Conservation (phyloP, 768 basidiomycete genomes). For the Tephrocybe sp. region DNA sequence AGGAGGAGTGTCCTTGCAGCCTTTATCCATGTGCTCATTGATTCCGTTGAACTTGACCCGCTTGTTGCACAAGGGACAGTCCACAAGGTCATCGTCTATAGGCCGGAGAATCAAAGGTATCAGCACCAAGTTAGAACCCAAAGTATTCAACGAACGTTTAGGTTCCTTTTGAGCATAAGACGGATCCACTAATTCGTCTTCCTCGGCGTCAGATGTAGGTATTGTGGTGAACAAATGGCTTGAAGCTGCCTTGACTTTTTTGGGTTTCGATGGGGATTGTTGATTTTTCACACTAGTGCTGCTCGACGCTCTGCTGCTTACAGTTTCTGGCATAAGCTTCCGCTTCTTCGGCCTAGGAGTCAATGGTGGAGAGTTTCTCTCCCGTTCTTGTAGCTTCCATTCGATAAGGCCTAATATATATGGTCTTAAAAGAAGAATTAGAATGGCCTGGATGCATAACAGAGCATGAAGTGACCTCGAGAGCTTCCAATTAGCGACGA, state of each 20-base stretch:
- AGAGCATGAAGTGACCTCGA: constrained; percentile 50
- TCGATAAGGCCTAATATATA: constrained; percentile 40
- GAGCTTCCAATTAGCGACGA: constrained; percentile 65
- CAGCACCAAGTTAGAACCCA: not conserved
- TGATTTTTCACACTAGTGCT: constrained; percentile 13
- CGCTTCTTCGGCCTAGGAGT: constrained; percentile 17
- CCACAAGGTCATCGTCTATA: constrained; percentile 38
- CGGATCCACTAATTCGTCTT: constrained; percentile 23
- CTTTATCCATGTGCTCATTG: constrained; percentile 65
- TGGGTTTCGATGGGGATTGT: constrained; percentile 20
- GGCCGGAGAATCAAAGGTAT: not conserved
- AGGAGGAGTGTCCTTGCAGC: constrained; percentile 40
- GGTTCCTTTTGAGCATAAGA: not conserved
- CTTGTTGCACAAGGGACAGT: constrained; percentile 62
- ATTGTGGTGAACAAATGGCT: constrained; percentile 14
- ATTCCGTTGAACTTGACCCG: constrained; percentile 44
- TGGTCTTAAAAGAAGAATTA: constrained; percentile 28
- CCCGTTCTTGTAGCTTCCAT: constrained; percentile 22
- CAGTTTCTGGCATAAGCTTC: constrained; percentile 7
- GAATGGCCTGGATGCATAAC: not conserved
- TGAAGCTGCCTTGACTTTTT: constrained; percentile 8
- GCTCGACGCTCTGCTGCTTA: constrained; percentile 4
- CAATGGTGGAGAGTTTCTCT: not conserved
- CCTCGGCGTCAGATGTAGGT: constrained; percentile 35
- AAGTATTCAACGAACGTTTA: constrained; percentile 8